Percentiles rank a stretch among this genome's conserved stretches.
These are phyloP conservation scores for Excoecaria cochinchinensis DNA, from an alignment of 345 rosid species.

Conservation along the genomic window DNA sequence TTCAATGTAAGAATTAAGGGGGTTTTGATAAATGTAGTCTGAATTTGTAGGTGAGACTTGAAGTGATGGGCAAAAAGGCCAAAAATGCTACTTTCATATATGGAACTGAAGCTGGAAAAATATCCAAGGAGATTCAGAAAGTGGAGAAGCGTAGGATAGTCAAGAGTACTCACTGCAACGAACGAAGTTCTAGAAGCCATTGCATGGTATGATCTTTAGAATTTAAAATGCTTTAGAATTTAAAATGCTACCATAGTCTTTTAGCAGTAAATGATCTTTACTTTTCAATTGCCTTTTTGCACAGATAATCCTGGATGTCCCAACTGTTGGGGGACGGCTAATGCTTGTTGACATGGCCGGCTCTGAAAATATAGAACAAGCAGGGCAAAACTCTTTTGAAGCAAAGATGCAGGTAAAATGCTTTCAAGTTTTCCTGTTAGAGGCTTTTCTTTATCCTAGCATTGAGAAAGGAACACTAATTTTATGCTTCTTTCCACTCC, in stretches of 20 bases:
- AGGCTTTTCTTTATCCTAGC: background rate
- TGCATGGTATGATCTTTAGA: constrained; percentile 58
- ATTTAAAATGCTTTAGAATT: background rate
- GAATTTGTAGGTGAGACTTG: constrained; percentile 69
- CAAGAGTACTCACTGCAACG: constrained; percentile 90
- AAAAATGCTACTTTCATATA: constrained; percentile 84
- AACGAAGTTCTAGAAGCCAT: constrained; percentile 95
- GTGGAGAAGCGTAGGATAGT: constrained; percentile 95
- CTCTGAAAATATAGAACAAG: constrained; percentile 96
- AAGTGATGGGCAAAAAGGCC: constrained; percentile 96
- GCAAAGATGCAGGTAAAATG: constrained; percentile 90
- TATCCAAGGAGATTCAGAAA: constrained; percentile 84
- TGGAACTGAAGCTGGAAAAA: constrained; percentile 87
- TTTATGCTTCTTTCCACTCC: constrained; percentile 19
- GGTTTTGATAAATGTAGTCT: background rate
- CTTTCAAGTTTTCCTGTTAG: background rate
- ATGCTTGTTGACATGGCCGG: constrained; percentile 99
- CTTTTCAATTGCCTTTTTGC: background rate
- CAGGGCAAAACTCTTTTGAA: constrained; percentile 88
- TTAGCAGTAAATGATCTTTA: background rate
- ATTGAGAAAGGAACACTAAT: constrained; percentile 1
- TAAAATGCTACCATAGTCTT: background rate
- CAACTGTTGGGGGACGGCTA: constrained; percentile 90
- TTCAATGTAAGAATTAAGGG: background rate
- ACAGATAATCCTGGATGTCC: constrained; percentile 93